These are phyloP conservation scores for Triangularia setosa DNA, from an alignment of 2,329 filamentous ascomycete species.

Conservation along the genomic window DNA sequence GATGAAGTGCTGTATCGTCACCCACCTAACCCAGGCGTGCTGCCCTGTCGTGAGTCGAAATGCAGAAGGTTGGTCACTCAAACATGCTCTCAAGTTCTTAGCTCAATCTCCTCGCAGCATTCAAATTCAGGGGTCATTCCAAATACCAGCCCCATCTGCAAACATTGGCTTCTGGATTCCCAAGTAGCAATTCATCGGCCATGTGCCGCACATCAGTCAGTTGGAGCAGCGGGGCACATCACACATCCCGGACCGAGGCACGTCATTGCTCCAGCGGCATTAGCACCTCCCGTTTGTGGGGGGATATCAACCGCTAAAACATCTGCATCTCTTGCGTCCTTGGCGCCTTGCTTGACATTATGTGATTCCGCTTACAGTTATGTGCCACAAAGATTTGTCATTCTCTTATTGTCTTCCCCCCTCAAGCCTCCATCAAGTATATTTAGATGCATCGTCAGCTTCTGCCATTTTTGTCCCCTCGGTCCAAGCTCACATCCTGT, in stretches of 20 bases:
- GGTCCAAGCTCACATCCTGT: background rate
- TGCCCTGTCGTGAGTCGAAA: too few species aligned
- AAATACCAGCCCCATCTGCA: background rate
- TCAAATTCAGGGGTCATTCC: background rate
- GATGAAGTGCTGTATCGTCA: too few species aligned
- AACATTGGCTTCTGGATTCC: background rate
- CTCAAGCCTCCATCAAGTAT: background rate
- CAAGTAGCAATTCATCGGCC: background rate
- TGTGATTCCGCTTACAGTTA: background rate
- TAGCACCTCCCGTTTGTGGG: conserved; percentile 1
- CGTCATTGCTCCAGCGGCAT: conserved; percentile 11
- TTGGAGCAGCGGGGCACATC: background rate
- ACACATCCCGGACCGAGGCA: conserved; percentile 10
- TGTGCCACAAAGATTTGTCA: conserved; percentile 5
- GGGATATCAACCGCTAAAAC: conserved; percentile 1
- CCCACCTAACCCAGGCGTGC: too few species aligned
- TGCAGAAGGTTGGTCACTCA: too few species aligned
- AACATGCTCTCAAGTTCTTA: too few species aligned
- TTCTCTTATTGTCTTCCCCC: background rate
- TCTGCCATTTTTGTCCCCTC: background rate
- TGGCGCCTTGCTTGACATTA: background rate
- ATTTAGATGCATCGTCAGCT: background rate
- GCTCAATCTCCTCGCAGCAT: too few species aligned
- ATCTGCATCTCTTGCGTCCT: background rate
- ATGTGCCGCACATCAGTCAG: background rate